A percentile compares a stretch with the other conserved stretches of the same genome.
Evolutionary conservation across 2,329 filamentous ascomycete genomes (phyloP).

Genomic region (Stagonosporopsis vannaccii): DNA sequence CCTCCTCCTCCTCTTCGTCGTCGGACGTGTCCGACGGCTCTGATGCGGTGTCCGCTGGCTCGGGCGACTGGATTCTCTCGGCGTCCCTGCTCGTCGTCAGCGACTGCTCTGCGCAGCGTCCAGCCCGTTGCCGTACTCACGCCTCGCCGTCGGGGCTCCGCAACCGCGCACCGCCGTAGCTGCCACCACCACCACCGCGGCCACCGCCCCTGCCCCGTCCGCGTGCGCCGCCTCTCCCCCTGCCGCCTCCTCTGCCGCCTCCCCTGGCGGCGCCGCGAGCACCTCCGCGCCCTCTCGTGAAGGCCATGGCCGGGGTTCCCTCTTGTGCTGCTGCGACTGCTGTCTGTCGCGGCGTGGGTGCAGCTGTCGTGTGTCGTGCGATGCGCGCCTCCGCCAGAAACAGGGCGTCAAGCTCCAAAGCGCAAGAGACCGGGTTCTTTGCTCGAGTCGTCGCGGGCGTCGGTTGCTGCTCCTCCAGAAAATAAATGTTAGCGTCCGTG

Average conservation of each 20-base stretch:
- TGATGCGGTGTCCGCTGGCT: slow-evolving; percentile 29
- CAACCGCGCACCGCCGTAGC: slow-evolving; percentile 39
- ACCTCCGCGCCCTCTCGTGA: slow-evolving; percentile 23
- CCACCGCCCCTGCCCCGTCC: slow-evolving; percentile 38
- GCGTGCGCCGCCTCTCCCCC: slow-evolving; percentile 31
- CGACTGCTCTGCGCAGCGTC: background rate
- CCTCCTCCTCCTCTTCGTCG: slow-evolving; percentile 28
- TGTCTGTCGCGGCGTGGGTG: background rate
- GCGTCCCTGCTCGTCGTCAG: slow-evolving; percentile 29
- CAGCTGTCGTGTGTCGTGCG: no score
- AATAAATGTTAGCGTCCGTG: slow-evolving; percentile 23
- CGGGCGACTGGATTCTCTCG: slow-evolving; percentile 28
- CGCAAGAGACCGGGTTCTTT: no score
- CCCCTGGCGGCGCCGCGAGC: slow-evolving; percentile 2
- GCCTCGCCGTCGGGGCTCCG: slow-evolving; percentile 39
- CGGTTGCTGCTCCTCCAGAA: slow-evolving; percentile 14
- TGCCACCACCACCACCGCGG: slow-evolving; percentile 34
- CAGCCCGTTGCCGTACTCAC: slow-evolving; percentile 34
- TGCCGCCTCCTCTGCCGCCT: slow-evolving; percentile 1
- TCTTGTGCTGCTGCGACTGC: background rate
- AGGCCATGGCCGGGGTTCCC: slow-evolving; percentile 23
- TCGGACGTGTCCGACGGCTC: slow-evolving; percentile 38
- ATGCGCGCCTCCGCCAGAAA: background rate
- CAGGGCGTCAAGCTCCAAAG: no score
- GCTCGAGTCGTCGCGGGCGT: background rate